Base-by-base conservation (phyloP, 106 monocot species). In the Gastrodia elata region DNA sequence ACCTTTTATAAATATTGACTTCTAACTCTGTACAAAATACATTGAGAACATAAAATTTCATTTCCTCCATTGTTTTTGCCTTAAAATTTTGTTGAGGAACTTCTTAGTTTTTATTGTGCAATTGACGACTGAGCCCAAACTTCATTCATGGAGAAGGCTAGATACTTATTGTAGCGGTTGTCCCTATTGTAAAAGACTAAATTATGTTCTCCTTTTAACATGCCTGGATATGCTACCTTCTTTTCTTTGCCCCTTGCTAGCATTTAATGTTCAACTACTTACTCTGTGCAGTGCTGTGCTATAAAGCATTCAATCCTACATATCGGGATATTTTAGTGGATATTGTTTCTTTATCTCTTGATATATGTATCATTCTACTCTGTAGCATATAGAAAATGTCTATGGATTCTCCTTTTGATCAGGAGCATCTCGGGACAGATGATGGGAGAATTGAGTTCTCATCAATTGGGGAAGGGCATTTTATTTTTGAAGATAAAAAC, bases 401-500 rank as follows among this genome's bases (percentile, higher is more conserved):
- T 65, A 48, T 35, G 16, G 41, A 59, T 26, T 65, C 80, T 69
- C 46, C 57, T 39, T 77, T 78, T 78, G 84, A 80, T 65, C 77
- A 77, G 33, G 85, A 85, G 32, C 75, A 78, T 68, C 7, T 71
- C 30, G 78, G 72, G 14, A 16, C 48, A 5, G 77, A 72, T 68
- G 81, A 81, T 46, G 81, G 81, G 33, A 38, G 40, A 22, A 73
- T 78, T 68, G 85, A 81, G 27, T 81, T 81, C 72, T 81, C 81
- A 68, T 57, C 81, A 38, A 43, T 81, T 78, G 81, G 41, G 13
- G 85, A 81, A 71, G 85, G 74, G 4, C 78, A 85, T 46, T 81
- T 71, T 78, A 75, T 85, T 48, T 85, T 85, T 52, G 85, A 85
- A 72, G 78, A 78, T 56, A 81, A 81, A 72, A 75, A 72, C 76